Base-by-base conservation (phyloP, 2,329 filamentous ascomycete species). In the Triangularia verruculosa region DNA sequence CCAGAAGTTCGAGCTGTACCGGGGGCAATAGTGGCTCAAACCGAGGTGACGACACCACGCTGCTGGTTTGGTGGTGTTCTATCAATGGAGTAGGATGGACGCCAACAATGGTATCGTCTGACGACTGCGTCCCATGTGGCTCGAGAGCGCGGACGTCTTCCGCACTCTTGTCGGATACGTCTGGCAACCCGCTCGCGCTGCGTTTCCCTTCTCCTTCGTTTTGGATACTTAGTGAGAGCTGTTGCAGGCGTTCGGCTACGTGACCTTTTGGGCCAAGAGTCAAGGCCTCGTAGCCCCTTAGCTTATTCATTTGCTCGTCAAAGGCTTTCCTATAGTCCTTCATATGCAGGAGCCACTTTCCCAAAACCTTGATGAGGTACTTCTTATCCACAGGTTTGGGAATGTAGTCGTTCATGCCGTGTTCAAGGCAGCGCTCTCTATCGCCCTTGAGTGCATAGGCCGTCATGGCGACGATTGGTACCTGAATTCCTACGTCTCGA, bases 381-480 rank as follows among this genome's bases (percentile, higher is more conserved):
- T 67, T 65, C 64, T 71, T 74, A 57, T 72, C 62, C 12, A 74
- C 68, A 0, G 73, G 73, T 53, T 74, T 74, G 1, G 83, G 75
- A 15, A 86, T 75, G 65, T 85, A 86, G 39, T 82, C 83, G 56
- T 82, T 79, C 83, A 86, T 84, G 1, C 84, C 84, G 59, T 79
- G 78, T 5, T 81, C 79, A 9, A 85, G 72, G 64, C 84, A 86
- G 3, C 73, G 75, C 57, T 86, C 83, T 2, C 76, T 78, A 64
- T 86, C 83, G 0, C 81, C 83, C 62, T 83, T 83, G 11, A 86
- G 73, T 0, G 84, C 83, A 66, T 86, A 84, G 0, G 83, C 83
- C 1, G 83, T 85, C 75, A 85, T 80, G 25, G 83, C 83, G 20
- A 86, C 77, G 34, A 74, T 72, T 24, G 73, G 72, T 3, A 74